A percentile compares a stretch with the other conserved stretches of the same genome.
Evolutionary conservation across 1,284 basidiomycete genomes (phyloP).

Genomic region (Marasmius oreades): DNA sequence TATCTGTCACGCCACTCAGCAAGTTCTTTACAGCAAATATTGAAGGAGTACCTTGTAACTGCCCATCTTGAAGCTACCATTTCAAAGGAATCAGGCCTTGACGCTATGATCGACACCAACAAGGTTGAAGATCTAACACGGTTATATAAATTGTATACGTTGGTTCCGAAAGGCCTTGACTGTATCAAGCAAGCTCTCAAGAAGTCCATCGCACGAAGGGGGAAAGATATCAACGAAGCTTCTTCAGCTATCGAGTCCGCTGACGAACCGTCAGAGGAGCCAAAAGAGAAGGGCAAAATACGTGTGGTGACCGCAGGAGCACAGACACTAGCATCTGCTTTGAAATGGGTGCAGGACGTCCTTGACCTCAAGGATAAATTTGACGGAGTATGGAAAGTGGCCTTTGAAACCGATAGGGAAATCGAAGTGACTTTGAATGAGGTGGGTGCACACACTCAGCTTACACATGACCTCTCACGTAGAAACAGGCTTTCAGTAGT

Average conservation of each 20-base stretch:
- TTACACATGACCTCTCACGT: not conserved
- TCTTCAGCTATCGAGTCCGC: conserved; percentile 27
- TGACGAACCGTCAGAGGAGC: conserved; percentile 24
- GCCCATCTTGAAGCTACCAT: conserved; percentile 78
- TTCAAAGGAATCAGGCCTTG: conserved; percentile 84
- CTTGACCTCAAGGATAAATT: conserved; percentile 91
- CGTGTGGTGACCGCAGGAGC: conserved; percentile 42
- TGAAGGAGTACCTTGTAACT: conserved; percentile 77
- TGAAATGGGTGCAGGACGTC: conserved; percentile 95
- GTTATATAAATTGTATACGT: conserved; percentile 76
- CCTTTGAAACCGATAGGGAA: conserved; percentile 75
- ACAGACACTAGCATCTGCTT: conserved; percentile 56
- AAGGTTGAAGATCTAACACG: conserved; percentile 77
- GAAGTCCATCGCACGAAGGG: conserved; percentile 73
- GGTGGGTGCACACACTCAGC: conserved; percentile 36
- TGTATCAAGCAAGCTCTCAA: conserved; percentile 71
- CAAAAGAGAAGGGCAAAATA: conserved; percentile 35
- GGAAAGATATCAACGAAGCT: conserved; percentile 75
- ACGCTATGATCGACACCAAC: conserved; percentile 84
- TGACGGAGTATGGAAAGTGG: conserved; percentile 68
- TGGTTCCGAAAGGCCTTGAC: conserved; percentile 68
- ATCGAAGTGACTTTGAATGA: conserved; percentile 87
- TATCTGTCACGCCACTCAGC: conserved; percentile 83
- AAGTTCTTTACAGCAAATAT: conserved; percentile 66
- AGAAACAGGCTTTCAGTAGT: conserved; percentile 79